Evolutionary conservation across 2,329 filamentous ascomycete genomes (phyloP).

Genomic region (Hypoxylon sp.): DNA sequence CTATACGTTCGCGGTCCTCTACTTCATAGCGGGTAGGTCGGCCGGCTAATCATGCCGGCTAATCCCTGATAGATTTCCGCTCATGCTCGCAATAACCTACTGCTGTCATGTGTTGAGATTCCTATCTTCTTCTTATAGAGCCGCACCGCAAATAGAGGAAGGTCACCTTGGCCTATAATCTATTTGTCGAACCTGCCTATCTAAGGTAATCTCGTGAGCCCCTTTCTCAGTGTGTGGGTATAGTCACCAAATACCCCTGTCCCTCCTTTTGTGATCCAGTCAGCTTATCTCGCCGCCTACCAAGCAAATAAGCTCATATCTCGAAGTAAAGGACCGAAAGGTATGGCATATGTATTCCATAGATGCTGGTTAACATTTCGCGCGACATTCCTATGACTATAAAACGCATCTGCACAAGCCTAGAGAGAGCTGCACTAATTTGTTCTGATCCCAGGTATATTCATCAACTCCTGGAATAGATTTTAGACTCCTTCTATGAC

Average conservation of each 20-base stretch:
- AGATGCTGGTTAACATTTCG: neutral
- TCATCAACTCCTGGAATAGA: neutral
- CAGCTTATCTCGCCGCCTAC: constrained; percentile 31
- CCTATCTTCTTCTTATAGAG: constrained; percentile 20
- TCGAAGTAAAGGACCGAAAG: constrained; percentile 15
- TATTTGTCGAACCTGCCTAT: constrained; percentile 38
- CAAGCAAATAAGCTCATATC: constrained; percentile 10
- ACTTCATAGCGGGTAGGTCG: constrained; percentile 19
- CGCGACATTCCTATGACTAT: neutral
- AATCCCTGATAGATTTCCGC: constrained; percentile 12
- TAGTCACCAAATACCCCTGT: constrained; percentile 14
- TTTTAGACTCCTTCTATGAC: neutral
- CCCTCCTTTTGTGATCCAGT: constrained; percentile 14
- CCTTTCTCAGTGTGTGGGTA: constrained; percentile 12
- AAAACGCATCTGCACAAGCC: constrained; percentile 1
- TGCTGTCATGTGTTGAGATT: constrained; percentile 25
- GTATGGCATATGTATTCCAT: neutral
- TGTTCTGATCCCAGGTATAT: neutral
- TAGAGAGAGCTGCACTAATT: neutral
- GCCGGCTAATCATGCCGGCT: constrained; percentile 40
- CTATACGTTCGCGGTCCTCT: neutral
- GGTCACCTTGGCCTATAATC: constrained; percentile 17
- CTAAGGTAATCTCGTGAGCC: constrained; percentile 29
- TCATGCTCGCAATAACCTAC: constrained; percentile 11
- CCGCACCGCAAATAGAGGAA: constrained; percentile 18